phyloP scores from a whole-genome alignment of 495 filamentous ascomycete species.

The Lasiosphaeria ovina region DNA sequence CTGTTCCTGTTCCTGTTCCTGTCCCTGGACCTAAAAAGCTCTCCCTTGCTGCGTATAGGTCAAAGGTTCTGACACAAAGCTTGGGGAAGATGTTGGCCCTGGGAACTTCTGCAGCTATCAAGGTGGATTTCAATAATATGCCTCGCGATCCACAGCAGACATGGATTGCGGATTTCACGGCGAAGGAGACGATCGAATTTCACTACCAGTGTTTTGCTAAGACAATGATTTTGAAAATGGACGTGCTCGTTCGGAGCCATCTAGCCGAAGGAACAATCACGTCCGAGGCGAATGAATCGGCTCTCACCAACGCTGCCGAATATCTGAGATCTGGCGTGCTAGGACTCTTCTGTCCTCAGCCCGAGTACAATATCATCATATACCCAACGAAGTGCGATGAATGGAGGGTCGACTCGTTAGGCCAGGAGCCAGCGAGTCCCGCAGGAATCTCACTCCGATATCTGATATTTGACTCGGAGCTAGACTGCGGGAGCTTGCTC shows the following conservation, averaged over 20 bases:
- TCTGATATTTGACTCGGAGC: conserved; percentile 31
- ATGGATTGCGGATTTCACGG: conserved; percentile 39
- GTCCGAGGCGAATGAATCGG: conserved; percentile 15
- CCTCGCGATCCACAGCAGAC: conserved; percentile 22
- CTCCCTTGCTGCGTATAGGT: conserved; percentile 1
- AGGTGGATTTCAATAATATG: conserved; percentile 34
- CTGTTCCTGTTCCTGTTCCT: conserved; percentile 24
- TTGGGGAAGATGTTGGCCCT: conserved; percentile 30
- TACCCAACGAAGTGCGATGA: conserved; percentile 40
- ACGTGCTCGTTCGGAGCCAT: conserved; percentile 3
- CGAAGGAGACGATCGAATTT: conserved; percentile 32
- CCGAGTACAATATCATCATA: conserved; percentile 38
- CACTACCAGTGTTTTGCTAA: conserved; percentile 30
- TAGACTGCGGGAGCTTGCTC: conserved; percentile 22
- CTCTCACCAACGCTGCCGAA: conserved; percentile 29
- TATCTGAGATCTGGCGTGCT: conserved; percentile 30
- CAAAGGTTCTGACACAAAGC: conserved; percentile 18
- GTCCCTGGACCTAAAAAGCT: conserved; percentile 14
- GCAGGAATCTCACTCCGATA: conserved; percentile 32
- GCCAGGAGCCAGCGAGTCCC: conserved; percentile 19
- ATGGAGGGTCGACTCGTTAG: conserved; percentile 31
- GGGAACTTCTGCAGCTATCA: conserved; percentile 19
- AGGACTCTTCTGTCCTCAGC: conserved; percentile 30
- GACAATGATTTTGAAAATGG: conserved; percentile 19
- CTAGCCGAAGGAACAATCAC: conserved; percentile 22